phyloP scores from a whole-genome alignment of 2,329 filamentous ascomycete species.

The Penicillium sp. region DNA sequence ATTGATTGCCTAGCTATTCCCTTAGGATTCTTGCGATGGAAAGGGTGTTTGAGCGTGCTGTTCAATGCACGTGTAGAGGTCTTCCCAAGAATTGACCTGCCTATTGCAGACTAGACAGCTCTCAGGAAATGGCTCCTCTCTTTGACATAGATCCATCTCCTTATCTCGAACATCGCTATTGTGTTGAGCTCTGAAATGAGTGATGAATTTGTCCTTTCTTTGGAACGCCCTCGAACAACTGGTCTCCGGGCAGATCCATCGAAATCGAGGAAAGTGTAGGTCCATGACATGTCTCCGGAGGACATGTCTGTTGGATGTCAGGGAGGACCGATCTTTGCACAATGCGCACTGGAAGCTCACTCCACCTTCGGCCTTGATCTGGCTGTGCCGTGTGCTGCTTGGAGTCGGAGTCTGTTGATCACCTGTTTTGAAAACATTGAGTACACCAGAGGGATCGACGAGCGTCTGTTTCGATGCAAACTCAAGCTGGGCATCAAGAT shows the following conservation, averaged over 20 bases:
- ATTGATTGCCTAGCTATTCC: not conserved
- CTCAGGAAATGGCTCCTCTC: not conserved
- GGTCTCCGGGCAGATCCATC: not conserved
- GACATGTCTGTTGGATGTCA: not conserved
- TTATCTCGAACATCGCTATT: not conserved
- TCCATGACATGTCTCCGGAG: not conserved
- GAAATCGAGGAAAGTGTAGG: not conserved
- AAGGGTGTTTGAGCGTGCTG: not conserved
- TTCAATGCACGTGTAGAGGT: not conserved
- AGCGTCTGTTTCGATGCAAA: not conserved
- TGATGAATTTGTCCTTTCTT: not conserved
- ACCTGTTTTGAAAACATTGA: not conserved
- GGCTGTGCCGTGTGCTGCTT: not conserved
- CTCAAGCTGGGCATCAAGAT: not conserved
- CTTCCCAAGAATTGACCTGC: not conserved
- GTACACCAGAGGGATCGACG: not conserved
- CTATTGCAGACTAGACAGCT: not conserved
- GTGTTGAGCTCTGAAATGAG: not conserved
- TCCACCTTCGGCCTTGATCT: not conserved
- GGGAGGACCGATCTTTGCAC: not conserved
- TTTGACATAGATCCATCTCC: not conserved
- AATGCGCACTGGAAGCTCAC: not conserved
- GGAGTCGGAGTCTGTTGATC: not conserved
- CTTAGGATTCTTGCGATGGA: not conserved
- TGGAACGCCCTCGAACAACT: not conserved